phyloP scores from a whole-genome alignment of 257 asterid genomes.

The Euphrasia confusa region DNA sequence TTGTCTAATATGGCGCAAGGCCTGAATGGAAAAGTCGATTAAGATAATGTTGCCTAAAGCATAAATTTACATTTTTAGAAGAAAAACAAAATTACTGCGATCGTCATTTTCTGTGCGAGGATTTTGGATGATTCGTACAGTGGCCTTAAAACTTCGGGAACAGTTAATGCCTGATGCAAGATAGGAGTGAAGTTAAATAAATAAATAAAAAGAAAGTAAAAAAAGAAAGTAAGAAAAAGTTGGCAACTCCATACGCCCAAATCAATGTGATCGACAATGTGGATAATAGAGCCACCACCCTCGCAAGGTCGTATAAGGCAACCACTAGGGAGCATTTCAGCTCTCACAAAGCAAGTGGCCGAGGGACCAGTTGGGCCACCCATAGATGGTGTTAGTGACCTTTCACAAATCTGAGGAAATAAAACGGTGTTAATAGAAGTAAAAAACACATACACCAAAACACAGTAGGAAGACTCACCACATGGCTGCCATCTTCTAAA shows the following conservation, averaged over 20 bases:
- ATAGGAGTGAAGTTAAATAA: background rate
- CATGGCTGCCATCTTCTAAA: slow-evolving; percentile 86
- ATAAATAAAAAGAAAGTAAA: background rate
- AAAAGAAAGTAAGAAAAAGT: background rate
- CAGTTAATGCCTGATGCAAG: slow-evolving; percentile 47
- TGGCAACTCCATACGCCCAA: slow-evolving; percentile 42
- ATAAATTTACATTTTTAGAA: background rate
- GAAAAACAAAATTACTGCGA: slow-evolving; percentile 41
- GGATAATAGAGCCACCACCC: slow-evolving; percentile 76
- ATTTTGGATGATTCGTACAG: slow-evolving; percentile 73
- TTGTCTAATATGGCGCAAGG: slow-evolving; percentile 63
- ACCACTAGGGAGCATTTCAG: slow-evolving; percentile 76
- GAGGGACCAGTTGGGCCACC: slow-evolving; percentile 77
- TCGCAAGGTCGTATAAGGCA: slow-evolving; percentile 70
- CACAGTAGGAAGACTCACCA: slow-evolving; percentile 35
- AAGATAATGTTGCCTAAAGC: background rate
- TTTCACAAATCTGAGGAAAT: slow-evolving; percentile 59
- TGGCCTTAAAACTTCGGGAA: slow-evolving; percentile 78
- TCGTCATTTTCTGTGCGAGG: slow-evolving; percentile 74
- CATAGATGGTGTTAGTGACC: slow-evolving; percentile 55
- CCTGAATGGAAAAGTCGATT: slow-evolving; percentile 32
- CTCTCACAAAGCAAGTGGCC: slow-evolving; percentile 57
- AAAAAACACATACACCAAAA: too few species aligned
- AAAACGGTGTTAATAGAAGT: background rate
- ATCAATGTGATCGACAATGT: slow-evolving; percentile 73